Percentiles rank a stretch among this genome's conserved stretches.
Evolutionary conservation across 2,329 filamentous ascomycete genomes (phyloP).

Genomic region (Emydomyces testavorans): DNA sequence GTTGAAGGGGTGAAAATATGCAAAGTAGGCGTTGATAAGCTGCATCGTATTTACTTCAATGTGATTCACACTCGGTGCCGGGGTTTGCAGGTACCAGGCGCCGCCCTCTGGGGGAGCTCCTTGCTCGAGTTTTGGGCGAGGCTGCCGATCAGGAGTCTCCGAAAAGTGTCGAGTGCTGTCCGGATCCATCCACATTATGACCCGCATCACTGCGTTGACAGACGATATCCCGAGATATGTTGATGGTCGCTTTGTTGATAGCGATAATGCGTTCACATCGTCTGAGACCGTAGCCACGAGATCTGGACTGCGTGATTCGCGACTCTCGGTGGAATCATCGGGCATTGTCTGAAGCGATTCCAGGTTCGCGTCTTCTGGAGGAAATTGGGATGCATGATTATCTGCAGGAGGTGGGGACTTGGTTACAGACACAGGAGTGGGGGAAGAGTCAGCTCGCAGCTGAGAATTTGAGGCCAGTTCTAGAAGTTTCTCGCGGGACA

Average conservation of each 20-base stretch:
- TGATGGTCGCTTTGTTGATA: constrained; percentile 47
- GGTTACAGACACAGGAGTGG: constrained; percentile 28
- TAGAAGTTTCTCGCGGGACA: constrained; percentile 51
- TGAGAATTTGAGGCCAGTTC: constrained; percentile 42
- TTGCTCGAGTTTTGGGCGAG: constrained; percentile 26
- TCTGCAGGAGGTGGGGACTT: constrained; percentile 35
- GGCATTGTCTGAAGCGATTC: constrained; percentile 60
- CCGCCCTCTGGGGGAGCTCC: constrained; percentile 34
- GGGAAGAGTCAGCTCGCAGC: constrained; percentile 28
- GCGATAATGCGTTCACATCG: constrained; percentile 58
- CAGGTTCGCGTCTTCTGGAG: constrained; percentile 43
- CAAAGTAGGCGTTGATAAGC: constrained; percentile 65
- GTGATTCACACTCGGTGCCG: constrained; percentile 20
- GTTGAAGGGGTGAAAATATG: constrained; percentile 58
- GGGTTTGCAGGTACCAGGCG: background rate
- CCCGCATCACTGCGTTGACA: constrained; percentile 61
- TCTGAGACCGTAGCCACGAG: constrained; percentile 54
- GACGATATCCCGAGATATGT: constrained; percentile 65
- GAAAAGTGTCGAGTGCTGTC: constrained; percentile 39
- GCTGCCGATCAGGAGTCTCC: constrained; percentile 31
- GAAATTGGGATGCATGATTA: constrained; percentile 30
- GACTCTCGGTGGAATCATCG: constrained; percentile 43
- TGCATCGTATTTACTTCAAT: constrained; percentile 51
- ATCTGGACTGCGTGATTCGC: constrained; percentile 43
- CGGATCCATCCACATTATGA: constrained; percentile 50